Conservation (phyloP, 2,329 filamentous ascomycete genomes). For the Penicillium sp. region DNA sequence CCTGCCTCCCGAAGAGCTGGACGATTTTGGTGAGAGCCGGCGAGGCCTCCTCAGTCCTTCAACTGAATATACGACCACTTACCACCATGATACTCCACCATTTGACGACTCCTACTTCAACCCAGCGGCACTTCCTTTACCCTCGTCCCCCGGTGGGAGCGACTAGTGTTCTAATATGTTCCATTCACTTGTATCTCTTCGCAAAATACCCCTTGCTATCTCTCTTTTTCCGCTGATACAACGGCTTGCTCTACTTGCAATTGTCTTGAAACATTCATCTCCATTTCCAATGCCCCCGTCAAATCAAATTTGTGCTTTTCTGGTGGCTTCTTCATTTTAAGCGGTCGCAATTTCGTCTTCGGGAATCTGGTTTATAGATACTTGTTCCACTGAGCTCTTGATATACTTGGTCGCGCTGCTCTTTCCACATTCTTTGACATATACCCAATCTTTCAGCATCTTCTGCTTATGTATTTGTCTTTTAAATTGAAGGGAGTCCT, state of each 20-base stretch:
- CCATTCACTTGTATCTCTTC: conserved; percentile 14
- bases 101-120: conserved; percentile 14
- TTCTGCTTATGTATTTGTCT: conserved; percentile 4
- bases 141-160: conserved; percentile 31
- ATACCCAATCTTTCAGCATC: conserved; percentile 35
- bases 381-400: neutral
- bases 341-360: neutral
- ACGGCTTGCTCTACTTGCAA: neutral
- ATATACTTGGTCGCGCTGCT: neutral
- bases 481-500: neutral
- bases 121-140: conserved; percentile 19
- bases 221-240: conserved; percentile 15
- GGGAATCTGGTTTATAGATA: conserved; percentile 14
- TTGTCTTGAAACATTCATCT: neutral
- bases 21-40: conserved; percentile 38
- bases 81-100: conserved; percentile 12
- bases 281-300: conserved; percentile 2
- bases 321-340: conserved; percentile 7
- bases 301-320: conserved; percentile 8
- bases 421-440: conserved; percentile 24
- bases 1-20: conserved; percentile 67
- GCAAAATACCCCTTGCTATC: conserved; percentile 29
- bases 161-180: conserved; percentile 17
- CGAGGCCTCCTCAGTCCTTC: conserved; percentile 41
- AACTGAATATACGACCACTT: conserved; percentile 18